These are phyloP conservation scores for Trifolium subterraneum DNA, from an alignment of 306 rosid species.

Conservation along the genomic window DNA sequence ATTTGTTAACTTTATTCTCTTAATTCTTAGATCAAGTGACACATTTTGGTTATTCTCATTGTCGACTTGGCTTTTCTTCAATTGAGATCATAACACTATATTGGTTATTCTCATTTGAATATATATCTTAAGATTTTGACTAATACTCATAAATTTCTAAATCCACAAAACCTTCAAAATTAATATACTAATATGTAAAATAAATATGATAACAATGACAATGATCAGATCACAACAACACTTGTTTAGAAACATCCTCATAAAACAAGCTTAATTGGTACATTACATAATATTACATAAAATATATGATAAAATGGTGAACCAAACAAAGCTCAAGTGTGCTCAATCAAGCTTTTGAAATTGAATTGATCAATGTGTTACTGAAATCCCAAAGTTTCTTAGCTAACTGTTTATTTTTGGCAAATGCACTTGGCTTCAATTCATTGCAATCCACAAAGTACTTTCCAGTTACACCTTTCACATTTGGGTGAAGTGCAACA, in stretches of 20 bases:
- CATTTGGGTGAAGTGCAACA: constrained; percentile 77
- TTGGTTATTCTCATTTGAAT: neutral
- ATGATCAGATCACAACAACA: neutral
- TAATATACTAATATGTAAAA: neutral
- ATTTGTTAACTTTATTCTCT: too few species aligned
- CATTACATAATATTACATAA: neutral
- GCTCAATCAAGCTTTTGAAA: constrained; percentile 45
- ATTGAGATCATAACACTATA: too few species aligned
- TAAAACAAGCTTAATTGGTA: neutral
- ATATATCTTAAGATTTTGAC: too few species aligned
- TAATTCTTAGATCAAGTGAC: too few species aligned
- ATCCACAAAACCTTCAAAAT: too few species aligned
- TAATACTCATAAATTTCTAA: too few species aligned
- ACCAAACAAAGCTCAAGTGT: neutral
- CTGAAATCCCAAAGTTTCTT: constrained; percentile 86
- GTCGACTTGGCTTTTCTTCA: too few species aligned
- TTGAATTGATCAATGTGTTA: constrained; percentile 55
- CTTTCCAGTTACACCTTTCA: constrained; percentile 75
- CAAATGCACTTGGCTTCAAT: constrained; percentile 58
- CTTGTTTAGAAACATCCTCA: constrained; percentile 31
- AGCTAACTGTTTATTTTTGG: constrained; percentile 50
- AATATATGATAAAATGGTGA: neutral
- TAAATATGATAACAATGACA: neutral
- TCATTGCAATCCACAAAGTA: constrained; percentile 81
- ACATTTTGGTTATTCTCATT: too few species aligned